Base-by-base conservation (phyloP, 2,329 filamentous ascomycete genomes). In the Dothideomycetes sp. region DNA sequence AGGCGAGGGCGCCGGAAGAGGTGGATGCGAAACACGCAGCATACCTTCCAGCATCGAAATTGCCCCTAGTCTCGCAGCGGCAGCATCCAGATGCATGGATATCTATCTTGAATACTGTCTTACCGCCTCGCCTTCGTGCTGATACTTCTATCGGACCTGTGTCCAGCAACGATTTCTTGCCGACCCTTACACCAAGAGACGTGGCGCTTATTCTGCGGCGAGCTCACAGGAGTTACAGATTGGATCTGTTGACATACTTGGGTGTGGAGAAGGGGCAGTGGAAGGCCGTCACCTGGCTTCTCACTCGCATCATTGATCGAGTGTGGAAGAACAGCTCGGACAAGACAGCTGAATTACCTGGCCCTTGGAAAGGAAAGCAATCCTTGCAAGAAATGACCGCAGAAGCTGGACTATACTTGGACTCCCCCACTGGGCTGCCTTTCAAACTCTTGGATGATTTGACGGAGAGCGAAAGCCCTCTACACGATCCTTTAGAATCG, bases 241-340 rank as follows among this genome's bases (percentile, higher is more conserved):
- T 61, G 5, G 63, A 68, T 42, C 45, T 69, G 5, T 50, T 69
- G 14, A 52, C 49, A 37, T 46, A 65, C 39, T 44, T 69, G 3
- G 65, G 58, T 3, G 36, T 64, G 18, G 48, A 53, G 2, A 52
- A 63, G 44, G 53, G 56, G 14, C 56, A 64, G 31, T 69, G 66
- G 65, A 54, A 55, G 40, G 55, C 59, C 17, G 60, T 64, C 3
- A 52, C 66, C 11, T 70, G 66, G 66, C 54, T 69, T 18, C 56
- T 62, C 11, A 66, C 64, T 46, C 58, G 60, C 37, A 49, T 68
- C 16, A 50, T 61, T 1, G 62, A 66, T 33, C 48, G 55, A 40
- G 40, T 49, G 18, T 38, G 36, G 11, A 41, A 48, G 9, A 15
- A 31, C 19, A 15, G 17, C 22, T 22, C 34, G 34, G 11, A 22